A percentile compares a stretch with the other conserved stretches of the same genome.
Evolutionary conservation across 768 basidiomycete species (phyloP).

Genomic region (Xerocomellus amylosporus): DNA sequence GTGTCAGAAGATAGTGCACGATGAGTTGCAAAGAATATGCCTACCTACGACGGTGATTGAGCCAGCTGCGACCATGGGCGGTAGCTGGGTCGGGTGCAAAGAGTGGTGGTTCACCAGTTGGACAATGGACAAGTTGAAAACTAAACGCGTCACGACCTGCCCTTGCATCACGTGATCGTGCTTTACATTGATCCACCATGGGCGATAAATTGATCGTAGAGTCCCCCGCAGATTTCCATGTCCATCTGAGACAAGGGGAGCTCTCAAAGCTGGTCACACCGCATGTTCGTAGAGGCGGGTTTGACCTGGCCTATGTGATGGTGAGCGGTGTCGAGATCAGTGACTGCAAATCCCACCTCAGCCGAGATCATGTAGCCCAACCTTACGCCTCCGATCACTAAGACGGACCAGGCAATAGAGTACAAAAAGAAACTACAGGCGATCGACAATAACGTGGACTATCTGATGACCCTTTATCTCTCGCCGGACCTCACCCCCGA

Average conservation of each 20-base stretch:
- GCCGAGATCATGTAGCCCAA: conserved; percentile 72
- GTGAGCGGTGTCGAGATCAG: conserved; percentile 40
- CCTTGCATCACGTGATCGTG: conserved; percentile 29
- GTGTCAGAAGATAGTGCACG: conserved; percentile 7
- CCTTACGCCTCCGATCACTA: conserved; percentile 83
- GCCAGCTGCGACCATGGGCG: conserved; percentile 74
- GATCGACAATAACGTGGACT: conserved; percentile 77
- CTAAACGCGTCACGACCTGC: conserved; percentile 23
- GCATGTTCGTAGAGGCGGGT: conserved; percentile 88
- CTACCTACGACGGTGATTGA: conserved; percentile 85
- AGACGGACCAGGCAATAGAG: conserved; percentile 71
- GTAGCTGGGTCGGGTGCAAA: conserved; percentile 3
- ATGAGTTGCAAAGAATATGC: conserved; percentile 9
- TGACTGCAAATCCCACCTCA: conserved; percentile 9
- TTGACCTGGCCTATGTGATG: conserved; percentile 94
- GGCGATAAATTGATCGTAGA: conserved; percentile 20
- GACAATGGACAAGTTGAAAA: conserved; percentile 32
- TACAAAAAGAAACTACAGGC: conserved; percentile 75
- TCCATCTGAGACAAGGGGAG: conserved; percentile 88
- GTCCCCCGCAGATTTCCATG: conserved; percentile 91
- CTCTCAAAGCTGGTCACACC: conserved; percentile 82
- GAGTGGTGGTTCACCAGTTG: neutral
- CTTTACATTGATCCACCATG: conserved; percentile 25
- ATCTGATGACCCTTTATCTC: conserved; percentile 97
- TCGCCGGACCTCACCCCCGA: conserved; percentile 86